Evolutionary conservation across 371 early-diverging fungal species (phyloP).

Genomic region (Mucor plumbeus): DNA sequence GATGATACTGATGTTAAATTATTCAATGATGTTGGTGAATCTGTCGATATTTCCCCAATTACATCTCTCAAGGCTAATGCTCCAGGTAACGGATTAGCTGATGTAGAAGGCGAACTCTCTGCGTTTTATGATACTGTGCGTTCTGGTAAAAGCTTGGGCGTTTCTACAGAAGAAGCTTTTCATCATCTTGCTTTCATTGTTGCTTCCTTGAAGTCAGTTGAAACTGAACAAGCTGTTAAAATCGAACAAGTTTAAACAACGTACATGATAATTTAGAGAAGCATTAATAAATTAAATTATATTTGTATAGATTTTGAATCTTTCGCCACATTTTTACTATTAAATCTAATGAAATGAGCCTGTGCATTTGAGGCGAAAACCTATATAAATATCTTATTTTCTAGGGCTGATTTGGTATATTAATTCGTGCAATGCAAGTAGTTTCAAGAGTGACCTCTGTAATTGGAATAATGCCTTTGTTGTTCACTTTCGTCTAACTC

Average conservation of each 20-base stretch:
- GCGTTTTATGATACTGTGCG: constrained; percentile 44
- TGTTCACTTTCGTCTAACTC: neutral
- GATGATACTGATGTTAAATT: constrained; percentile 37
- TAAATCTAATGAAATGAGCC: no score
- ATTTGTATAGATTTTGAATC: neutral
- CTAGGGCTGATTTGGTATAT: neutral
- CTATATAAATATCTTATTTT: neutral
- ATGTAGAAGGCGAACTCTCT: constrained; percentile 53
- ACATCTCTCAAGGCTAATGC: constrained; percentile 25
- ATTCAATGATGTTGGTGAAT: constrained; percentile 34
- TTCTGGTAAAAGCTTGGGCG: constrained; percentile 30
- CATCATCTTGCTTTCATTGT: constrained; percentile 54
- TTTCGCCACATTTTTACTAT: no score
- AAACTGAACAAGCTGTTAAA: constrained; percentile 35
- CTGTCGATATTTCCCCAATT: constrained; percentile 18
- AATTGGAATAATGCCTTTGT: neutral
- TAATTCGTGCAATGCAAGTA: neutral
- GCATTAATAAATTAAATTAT: neutral
- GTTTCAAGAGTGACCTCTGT: neutral
- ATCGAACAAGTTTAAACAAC: constrained; percentile 20
- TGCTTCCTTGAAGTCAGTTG: constrained; percentile 48
- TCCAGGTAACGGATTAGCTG: constrained; percentile 36
- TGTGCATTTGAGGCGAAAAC: neutral
- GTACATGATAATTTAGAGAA: neutral
- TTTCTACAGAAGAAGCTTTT: constrained; percentile 47